Percentiles rank a stretch among this genome's conserved stretches.
Conservation (phyloP, 2,329 filamentous ascomycete species). For the Epicoccum nigrum region DNA sequence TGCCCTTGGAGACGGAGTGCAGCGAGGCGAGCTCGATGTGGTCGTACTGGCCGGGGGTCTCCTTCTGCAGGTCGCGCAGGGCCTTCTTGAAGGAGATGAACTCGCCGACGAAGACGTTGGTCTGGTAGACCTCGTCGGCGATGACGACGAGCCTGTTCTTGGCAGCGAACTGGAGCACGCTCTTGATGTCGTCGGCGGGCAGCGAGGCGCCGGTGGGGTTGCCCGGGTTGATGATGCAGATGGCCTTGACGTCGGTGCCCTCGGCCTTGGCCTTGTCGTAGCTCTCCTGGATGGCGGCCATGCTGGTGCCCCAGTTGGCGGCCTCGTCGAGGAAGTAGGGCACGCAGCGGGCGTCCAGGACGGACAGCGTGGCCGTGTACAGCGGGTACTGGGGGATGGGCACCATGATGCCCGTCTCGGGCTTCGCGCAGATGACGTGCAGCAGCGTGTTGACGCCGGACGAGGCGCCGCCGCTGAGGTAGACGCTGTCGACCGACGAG, state of each 20-base stretch:
- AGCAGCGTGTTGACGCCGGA: constrained; percentile 94
- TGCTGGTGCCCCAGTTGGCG: constrained; percentile 84
- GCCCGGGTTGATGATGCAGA: constrained; percentile 97
- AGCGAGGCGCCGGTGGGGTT: constrained; percentile 95
- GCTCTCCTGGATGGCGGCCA: constrained; percentile 75
- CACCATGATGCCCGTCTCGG: constrained; percentile 82
- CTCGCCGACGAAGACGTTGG: constrained; percentile 92
- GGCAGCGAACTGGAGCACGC: constrained; percentile 84
- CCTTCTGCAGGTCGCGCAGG: constrained; percentile 78
- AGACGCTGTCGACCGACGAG: constrained; percentile 80
- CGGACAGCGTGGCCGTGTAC: constrained; percentile 88
- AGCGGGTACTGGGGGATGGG: constrained; percentile 98
- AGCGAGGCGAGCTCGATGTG: constrained; percentile 86
- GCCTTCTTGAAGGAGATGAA: constrained; percentile 96
- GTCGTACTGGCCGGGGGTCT: constrained; percentile 74
- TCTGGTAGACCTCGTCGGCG: constrained; percentile 98
- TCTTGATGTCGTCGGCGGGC: constrained; percentile 75
- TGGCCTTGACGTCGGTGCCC: constrained; percentile 85
- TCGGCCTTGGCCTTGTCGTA: constrained; percentile 75
- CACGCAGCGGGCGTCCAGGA: constrained; percentile 85
- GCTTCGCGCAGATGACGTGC: constrained; percentile 80
- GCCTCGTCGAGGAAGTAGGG: constrained; percentile 93
- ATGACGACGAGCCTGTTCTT: constrained; percentile 86
- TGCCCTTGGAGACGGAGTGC: constrained; percentile 95
- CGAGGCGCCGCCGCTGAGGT: constrained; percentile 89